Base-by-base conservation (phyloP, 2,329 filamentous ascomycete genomes). In the Pseudocercospora cruenta region DNA sequence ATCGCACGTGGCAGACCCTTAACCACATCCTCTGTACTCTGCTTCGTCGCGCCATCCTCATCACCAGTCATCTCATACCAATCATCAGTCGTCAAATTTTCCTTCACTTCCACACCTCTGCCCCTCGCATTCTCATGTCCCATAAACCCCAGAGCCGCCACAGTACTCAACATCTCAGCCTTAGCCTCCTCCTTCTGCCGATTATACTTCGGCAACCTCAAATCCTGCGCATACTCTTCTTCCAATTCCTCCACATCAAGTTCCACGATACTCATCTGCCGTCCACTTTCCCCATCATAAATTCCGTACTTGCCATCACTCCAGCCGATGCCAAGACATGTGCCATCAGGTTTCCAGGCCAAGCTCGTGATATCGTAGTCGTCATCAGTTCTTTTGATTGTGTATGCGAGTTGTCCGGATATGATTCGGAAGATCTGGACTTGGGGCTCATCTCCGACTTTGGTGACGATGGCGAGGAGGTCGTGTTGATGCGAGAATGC, bases 401-500 rank as follows among this genome's bases (percentile, higher is more conserved):
- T 84, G 74, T 90, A 90, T 1, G 89, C 88, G 58, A 83, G 78
- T 72, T 97, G 92, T 1, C 90, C 90, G 67, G 91, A 92, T 16
- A 93, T 92, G 16, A 94, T 86, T 58, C 94, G 87, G 79, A 91
- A 94, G 51, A 97, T 88, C 70, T 90, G 85, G 19, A 97, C 82
- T 58, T 88, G 88, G 19, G 64, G 60, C 9, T 58, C 31, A 14
- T 43, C 55, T 12, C 43, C 64, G 26, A 63, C 60, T 58, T 43
- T 53, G n/a, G 85, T 87, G 12, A 91, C 91, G 12, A 93, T 84
- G 4, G 90, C 89, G n/a, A 91, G 84, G 54, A 98, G 84, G 79
- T 97, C 92, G 82, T 96, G 91, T 8, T 89, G 90, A 16, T 94
- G 92, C 78, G 93, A 96, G 78, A 91, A 92, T 26, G 89, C 85